Evolutionary conservation across 495 filamentous ascomycete species (phyloP), one percentile per base, ranked within the genome.

Genomic region (Aspergillus asperescens): DNA sequence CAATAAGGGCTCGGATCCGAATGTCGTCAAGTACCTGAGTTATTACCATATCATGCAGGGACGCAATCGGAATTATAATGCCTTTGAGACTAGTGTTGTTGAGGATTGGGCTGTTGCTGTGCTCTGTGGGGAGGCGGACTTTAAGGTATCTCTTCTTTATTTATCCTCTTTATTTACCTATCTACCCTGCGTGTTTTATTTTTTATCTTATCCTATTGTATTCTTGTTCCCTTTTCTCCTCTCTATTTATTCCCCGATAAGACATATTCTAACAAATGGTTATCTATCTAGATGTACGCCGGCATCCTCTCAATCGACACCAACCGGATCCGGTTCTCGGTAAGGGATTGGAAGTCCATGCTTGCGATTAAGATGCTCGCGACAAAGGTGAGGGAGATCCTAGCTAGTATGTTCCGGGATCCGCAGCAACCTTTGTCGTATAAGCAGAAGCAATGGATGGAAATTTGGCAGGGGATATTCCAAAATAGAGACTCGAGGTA

Each of bases 41-140:
- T 98, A 92, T 65, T 96, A 98, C 66, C 84, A 92, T 56, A 95
- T 96, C 53, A 95, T 96, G 90, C 90, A 95, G 68, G 85, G 86
- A 1, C 73, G 74, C 20, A 93, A 86, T 58, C 77, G 81, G 74
- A 85, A 77, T 57, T 87, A 90, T 53, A 93, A 94, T 54, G 93
- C 92, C 0, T 89, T 96, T 55, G 90, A 95, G 55, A 95, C 90
- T 0, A 90, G 83, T 2, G 81, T 84, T 0, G 86, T 86, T 7
- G 85, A 94, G 22, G 83, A 87, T 48, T 84, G 95, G 58, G 82
- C 89, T 4, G 80, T 96, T 58, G 82, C 87, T 15, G 64, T 98
- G 15, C 76, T 95, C 32, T 93, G 88, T 56, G 93, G 92, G 15
- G 91, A 96, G 49, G 85, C 82, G 1, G 86, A 90, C 28, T 90